These are phyloP conservation scores for Cryptosporidium sp. DNA, from an alignment of 169 alveolate genomes.

Conservation along the genomic window DNA sequence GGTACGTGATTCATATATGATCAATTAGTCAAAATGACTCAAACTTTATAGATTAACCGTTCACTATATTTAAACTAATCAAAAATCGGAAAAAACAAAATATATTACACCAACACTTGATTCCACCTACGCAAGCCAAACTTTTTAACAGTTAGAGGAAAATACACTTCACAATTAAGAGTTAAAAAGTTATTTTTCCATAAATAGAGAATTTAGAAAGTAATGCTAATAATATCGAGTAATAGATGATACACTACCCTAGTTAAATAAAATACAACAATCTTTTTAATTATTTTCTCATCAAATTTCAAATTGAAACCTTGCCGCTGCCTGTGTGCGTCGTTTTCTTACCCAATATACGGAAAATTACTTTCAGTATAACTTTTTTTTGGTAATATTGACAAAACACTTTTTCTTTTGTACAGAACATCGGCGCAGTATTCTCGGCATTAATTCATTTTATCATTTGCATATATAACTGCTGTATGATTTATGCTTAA, in stretches of 20 bases:
- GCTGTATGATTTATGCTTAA: slow-evolving; percentile 9
- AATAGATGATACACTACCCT: slow-evolving; percentile 6
- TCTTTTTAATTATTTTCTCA: neutral
- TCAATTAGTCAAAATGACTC: neutral
- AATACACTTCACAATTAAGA: no score
- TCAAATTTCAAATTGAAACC: neutral
- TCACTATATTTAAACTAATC: no score
- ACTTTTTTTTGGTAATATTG: neutral
- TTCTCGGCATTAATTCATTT: neutral
- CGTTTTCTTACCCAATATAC: neutral
- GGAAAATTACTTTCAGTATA: neutral
- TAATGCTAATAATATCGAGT: slow-evolving; percentile 23
- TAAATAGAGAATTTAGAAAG: slow-evolving; percentile 60
- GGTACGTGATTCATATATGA: no score
- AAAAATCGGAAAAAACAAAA: neutral
- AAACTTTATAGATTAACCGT: neutral
- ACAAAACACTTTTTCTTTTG: neutral
- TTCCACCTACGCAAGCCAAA: no score
- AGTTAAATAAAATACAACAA: slow-evolving; percentile 1
- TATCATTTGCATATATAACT: neutral
- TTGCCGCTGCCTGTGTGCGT: neutral
- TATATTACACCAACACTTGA: no score
- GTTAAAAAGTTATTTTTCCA: neutral
- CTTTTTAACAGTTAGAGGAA: no score
- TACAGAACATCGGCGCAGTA: neutral